Evolutionary conservation across 2,329 filamentous ascomycete genomes (phyloP).

Genomic region (Ceratocystis eucalypticola): DNA sequence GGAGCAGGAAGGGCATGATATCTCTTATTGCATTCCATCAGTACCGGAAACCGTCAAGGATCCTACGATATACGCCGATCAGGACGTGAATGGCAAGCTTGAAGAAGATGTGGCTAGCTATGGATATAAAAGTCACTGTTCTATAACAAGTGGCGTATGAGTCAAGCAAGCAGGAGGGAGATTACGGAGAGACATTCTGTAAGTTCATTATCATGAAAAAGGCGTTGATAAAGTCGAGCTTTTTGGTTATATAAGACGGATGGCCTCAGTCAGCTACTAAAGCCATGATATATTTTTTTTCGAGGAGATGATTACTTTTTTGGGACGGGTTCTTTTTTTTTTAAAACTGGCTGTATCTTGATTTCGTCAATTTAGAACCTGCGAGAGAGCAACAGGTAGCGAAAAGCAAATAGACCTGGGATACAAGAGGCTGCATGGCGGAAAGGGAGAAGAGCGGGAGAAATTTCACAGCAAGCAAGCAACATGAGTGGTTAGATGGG

Average conservation of each 20-base stretch:
- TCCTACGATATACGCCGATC: neutral
- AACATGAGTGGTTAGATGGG: neutral
- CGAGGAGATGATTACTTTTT: too few relatives aligned
- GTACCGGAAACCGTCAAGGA: neutral
- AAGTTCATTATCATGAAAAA: neutral
- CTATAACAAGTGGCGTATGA: neutral
- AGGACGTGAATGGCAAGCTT: neutral
- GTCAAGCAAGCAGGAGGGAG: neutral
- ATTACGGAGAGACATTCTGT: neutral
- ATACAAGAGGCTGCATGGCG: neutral
- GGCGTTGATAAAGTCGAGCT: neutral
- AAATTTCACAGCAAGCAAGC: neutral
- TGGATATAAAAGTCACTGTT: neutral
- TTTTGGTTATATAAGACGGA: neutral
- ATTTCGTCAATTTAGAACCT: too few relatives aligned
- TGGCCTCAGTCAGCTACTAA: too few relatives aligned
- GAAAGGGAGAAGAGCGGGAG: neutral
- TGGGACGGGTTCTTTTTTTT: too few relatives aligned
- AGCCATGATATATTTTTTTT: too few relatives aligned
- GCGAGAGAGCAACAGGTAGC: neutral
- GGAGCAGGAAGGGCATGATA: neutral
- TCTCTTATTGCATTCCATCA: neutral
- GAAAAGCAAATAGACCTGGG: neutral
- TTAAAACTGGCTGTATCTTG: too few relatives aligned
- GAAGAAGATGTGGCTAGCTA: neutral